These are phyloP conservation scores for Penicillium sclerotigenum DNA, from an alignment of 2,329 filamentous ascomycete genomes.

Conservation along the genomic window DNA sequence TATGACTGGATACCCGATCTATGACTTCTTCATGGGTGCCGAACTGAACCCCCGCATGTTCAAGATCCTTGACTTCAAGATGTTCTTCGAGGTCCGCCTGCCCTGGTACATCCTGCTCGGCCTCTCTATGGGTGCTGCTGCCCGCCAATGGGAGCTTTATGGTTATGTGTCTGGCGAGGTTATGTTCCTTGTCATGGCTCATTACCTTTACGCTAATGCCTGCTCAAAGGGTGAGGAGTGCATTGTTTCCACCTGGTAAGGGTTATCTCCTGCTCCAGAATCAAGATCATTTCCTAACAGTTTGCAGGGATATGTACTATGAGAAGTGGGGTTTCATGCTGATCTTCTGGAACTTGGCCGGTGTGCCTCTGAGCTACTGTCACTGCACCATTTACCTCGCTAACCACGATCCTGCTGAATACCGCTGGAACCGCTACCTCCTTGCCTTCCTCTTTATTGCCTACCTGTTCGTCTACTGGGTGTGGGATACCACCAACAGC, in stretches of 20 bases:
- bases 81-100: slow-evolving; percentile 91
- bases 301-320: slow-evolving; percentile 79
- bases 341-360: slow-evolving; percentile 95
- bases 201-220: slow-evolving; percentile 88
- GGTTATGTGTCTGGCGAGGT: slow-evolving; percentile 86
- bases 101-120: slow-evolving; percentile 90
- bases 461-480: slow-evolving; percentile 84
- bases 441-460: slow-evolving; percentile 62
- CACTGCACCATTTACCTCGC: slow-evolving; percentile 89
- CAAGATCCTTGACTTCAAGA: slow-evolving; percentile 82
- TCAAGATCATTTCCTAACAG: slow-evolving; percentile 11
- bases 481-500: slow-evolving; percentile 88
- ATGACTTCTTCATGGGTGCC: slow-evolving; percentile 89
- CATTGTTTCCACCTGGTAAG: slow-evolving; percentile 78
- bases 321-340: slow-evolving; percentile 98
- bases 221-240: slow-evolving; percentile 90
- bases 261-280: not conserved
- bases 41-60: slow-evolving; percentile 86
- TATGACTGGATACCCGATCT: slow-evolving; percentile 79
- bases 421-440: slow-evolving; percentile 70
- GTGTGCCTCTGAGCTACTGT: slow-evolving; percentile 87
- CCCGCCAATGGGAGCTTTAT: slow-evolving; percentile 78
- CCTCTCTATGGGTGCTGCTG: slow-evolving; percentile 70
- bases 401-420: slow-evolving; percentile 73
- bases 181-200: slow-evolving; percentile 78